Evolutionary conservation across 2,329 filamentous ascomycete genomes (phyloP), one percentile per base, ranked within the genome.

Genomic region (Dactylellina drechsleri): DNA sequence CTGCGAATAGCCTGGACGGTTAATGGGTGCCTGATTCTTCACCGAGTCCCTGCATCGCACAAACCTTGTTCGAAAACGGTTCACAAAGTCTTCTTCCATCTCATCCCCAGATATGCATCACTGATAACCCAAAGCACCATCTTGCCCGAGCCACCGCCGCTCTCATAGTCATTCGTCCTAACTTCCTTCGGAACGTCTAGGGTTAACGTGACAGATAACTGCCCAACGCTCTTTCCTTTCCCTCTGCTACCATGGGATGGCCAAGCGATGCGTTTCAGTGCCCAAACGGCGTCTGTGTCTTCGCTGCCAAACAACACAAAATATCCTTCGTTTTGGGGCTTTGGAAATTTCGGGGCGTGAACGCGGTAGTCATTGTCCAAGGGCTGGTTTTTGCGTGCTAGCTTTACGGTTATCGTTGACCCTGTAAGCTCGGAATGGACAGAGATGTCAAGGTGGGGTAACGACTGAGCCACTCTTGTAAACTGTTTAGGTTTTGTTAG

Each of bases 261-360:
- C 93, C 95, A 98, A 1, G 89, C 90, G 0, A 95, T 87, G 31
- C 95, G 86, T 85, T 97, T 98, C 77, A 99, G 85, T 1, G 91
- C 94, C 2, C 97, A 82, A 45, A 98, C 86, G 78, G 97, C 92
- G 72, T 94, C 92, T 5, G 83, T 86, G 0, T 84, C 84, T 1
- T 87, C 79, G 78, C 91, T 88, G 5, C 89, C 90, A 0, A 96
- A 86, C 20, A 98, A 81, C 13, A 95, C 87, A 82, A 99, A 98
- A 87, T 90, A 98, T 0, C 93, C 93, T 80, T 99, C 95, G 0
- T 89, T 95, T 82, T 99, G 95, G 15, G 93, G 89, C 82, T 99
- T 99, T 0, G 94, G 94, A 83, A 96, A 98, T 20, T 87, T 87
- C 1, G 96, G 94, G 0, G 95, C 92, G 79, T 90, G 97, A 80